Conservation (phyloP, 2,329 filamentous ascomycete species). For the Apiospora malaysiana region DNA sequence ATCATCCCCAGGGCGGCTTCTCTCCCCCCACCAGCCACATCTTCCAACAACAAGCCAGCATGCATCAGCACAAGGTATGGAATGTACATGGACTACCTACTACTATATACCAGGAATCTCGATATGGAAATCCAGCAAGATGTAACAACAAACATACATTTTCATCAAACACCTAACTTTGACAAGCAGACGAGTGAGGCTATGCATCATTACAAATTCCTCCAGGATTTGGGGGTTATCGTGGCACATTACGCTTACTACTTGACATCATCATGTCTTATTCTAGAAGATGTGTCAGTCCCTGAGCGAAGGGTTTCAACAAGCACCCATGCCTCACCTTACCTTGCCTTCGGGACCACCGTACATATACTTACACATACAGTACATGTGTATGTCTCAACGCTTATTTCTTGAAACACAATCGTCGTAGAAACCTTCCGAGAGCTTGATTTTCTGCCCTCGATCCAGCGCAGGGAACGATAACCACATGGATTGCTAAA, state of each 20-base stretch:
- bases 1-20: background rate
- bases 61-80: too few species aligned
- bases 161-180: background rate
- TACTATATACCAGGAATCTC: background rate
- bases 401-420: background rate
- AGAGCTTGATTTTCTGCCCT: background rate
- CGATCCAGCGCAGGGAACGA: background rate
- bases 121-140: background rate
- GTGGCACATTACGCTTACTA: constrained; percentile 3
- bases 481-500: background rate
- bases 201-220: background rate
- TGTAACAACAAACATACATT: background rate
- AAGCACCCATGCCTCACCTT: background rate
- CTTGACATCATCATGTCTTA: constrained; percentile 8
- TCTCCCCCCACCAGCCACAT: background rate
- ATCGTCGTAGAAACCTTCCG: background rate
- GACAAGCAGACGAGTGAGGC: background rate
- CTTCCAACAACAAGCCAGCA: background rate
- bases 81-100: background rate
- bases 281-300: constrained; percentile 9
- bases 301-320: background rate
- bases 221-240: background rate
- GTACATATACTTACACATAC: background rate
- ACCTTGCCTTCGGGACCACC: background rate
- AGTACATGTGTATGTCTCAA: background rate